Evolutionary conservation across 176 grass and related monocot species (phyloP).

Genomic region (Oryza coarctata): DNA sequence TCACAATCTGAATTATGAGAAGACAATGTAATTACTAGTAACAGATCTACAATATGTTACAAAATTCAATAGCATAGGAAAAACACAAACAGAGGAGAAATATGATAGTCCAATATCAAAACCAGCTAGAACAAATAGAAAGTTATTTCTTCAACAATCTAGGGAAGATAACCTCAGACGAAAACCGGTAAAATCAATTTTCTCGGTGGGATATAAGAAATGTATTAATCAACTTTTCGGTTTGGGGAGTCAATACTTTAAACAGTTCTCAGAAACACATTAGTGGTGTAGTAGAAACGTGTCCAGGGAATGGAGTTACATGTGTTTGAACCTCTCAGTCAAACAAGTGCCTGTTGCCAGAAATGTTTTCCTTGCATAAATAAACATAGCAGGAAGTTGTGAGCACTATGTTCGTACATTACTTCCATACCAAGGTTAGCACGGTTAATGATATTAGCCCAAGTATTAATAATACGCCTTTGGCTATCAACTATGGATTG

Average conservation of each 20-base stretch:
- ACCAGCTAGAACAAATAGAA: conserved; percentile 21
- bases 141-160: background rate
- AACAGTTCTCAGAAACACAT: background rate
- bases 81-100: background rate
- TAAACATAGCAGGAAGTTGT: background rate
- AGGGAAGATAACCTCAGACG: background rate
- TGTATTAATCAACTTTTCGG: background rate
- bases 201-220: background rate
- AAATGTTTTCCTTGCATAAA: background rate
- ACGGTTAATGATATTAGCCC: background rate
- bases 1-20: conserved; percentile 8
- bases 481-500: background rate
- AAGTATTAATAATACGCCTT: background rate
- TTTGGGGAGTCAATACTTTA: background rate
- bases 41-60: background rate
- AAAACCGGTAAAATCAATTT: background rate
- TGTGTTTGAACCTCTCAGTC: background rate
- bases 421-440: background rate
- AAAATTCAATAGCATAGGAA: conserved; percentile 10
- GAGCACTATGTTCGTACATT: background rate
- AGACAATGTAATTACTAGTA: conserved; percentile 14
- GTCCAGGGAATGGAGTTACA: no score
- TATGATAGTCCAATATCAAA: conserved; percentile 5
- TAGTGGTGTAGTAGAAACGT: no score
- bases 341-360: background rate